Percentiles rank a stretch among this genome's conserved stretches.
phyloP scores from a whole-genome alignment of 2,329 filamentous ascomycete genomes.

The Pestalotiopsis sp. region DNA sequence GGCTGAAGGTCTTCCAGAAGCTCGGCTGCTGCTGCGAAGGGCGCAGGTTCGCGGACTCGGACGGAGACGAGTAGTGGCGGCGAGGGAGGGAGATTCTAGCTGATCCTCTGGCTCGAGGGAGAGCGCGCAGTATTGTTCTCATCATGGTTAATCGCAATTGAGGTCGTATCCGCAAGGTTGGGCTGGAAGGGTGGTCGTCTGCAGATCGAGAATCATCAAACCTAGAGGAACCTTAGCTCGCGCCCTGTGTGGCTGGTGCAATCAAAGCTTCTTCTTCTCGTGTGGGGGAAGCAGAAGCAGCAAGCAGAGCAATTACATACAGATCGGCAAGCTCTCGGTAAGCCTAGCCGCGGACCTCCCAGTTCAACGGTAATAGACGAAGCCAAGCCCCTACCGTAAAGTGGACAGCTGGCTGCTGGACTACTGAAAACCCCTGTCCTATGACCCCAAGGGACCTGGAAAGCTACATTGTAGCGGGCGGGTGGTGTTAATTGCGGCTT shows the following conservation, averaged over 20 bases:
- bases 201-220: background rate
- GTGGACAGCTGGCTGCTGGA: background rate
- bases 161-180: background rate
- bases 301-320: background rate
- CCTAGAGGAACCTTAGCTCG: background rate
- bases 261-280: background rate
- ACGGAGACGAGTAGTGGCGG: background rate
- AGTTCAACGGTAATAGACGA: background rate
- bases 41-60: background rate
- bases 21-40: slow-evolving; percentile 45
- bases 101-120: background rate
- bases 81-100: background rate
- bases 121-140: background rate
- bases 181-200: background rate
- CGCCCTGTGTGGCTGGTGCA: background rate
- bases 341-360: background rate
- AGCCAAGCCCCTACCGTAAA: background rate
- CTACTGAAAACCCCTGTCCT: background rate
- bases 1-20: slow-evolving; percentile 77
- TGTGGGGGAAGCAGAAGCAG: background rate
- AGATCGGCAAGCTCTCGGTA: background rate
- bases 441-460: background rate
- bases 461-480: background rate
- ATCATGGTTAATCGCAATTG: background rate
- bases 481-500: background rate